These are phyloP conservation scores for Lepiota brunneoincarnata DNA, from an alignment of 768 basidiomycete species.

Conservation along the genomic window DNA sequence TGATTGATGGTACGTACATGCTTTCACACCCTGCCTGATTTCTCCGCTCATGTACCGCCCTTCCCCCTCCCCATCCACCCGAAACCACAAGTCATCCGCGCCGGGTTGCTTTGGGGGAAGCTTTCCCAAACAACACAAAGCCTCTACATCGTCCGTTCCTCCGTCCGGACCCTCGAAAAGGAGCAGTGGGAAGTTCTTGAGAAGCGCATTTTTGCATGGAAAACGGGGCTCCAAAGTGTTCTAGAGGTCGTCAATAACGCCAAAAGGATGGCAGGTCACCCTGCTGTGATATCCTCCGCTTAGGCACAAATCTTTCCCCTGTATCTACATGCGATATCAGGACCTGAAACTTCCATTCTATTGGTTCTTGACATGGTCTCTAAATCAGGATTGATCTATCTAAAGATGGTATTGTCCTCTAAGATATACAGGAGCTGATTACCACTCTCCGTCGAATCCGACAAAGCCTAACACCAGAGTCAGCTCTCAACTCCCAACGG, in stretches of 20 bases:
- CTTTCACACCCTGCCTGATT: background rate
- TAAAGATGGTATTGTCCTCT: background rate
- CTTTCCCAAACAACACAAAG: constrained; percentile 79
- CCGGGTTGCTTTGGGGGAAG: constrained; percentile 75
- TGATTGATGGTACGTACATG: constrained; percentile 67
- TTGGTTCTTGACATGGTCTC: background rate
- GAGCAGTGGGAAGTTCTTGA: constrained; percentile 81
- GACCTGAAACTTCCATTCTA: too few species aligned
- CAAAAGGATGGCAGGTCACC: constrained; percentile 40
- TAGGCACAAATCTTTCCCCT: constrained; percentile 15
- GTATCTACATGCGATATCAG: background rate
- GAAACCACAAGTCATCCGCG: constrained; percentile 63
- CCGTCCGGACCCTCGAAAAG: constrained; percentile 70
- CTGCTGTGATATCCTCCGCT: constrained; percentile 20
- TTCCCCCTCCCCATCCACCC: background rate
- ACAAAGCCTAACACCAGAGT: constrained; percentile 54
- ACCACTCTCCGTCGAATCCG: constrained; percentile 89
- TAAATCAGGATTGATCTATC: background rate
- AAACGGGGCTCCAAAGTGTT: constrained; percentile 64
- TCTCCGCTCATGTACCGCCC: background rate
- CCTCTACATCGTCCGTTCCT: constrained; percentile 70
- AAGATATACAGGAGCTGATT: constrained; percentile 15
- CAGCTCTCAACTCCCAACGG: constrained; percentile 4
- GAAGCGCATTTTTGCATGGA: constrained; percentile 75
- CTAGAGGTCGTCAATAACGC: constrained; percentile 67